A percentile compares a stretch with the other conserved stretches of the same genome.
Conservation (phyloP, 1,284 basidiomycete species). For the Athelia psychrophila region DNA sequence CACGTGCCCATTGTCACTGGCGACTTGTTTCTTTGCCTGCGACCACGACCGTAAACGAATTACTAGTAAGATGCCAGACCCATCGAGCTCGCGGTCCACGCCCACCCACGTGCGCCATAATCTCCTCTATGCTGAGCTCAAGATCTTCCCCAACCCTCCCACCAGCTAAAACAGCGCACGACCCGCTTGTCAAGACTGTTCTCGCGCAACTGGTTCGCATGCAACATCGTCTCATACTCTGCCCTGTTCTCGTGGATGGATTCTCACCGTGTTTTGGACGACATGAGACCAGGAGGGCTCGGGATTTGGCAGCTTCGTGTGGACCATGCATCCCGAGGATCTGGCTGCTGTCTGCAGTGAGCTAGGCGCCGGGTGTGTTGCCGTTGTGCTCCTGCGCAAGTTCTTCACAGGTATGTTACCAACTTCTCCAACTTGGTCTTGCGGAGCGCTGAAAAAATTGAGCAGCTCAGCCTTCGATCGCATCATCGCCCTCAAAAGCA, state of each 20-base stretch:
- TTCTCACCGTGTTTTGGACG: slow-evolving; percentile 34
- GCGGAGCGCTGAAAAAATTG: no score
- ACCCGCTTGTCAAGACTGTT: slow-evolving; percentile 55
- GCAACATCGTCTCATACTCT: slow-evolving; percentile 50
- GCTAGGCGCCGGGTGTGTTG: slow-evolving; percentile 38
- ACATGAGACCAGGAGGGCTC: slow-evolving; percentile 3
- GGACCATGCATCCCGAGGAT: slow-evolving; percentile 20
- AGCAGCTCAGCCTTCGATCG: slow-evolving; percentile 42
- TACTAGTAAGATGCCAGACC: no score
- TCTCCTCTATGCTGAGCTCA: slow-evolving; percentile 33
- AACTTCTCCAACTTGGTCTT: not conserved
- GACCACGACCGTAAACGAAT: not conserved
- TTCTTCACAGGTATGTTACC: slow-evolving; percentile 47
- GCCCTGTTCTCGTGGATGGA: slow-evolving; percentile 45
- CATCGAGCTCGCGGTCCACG: slow-evolving; percentile 10
- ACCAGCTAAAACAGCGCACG: slow-evolving; percentile 47
- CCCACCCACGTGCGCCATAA: slow-evolving; percentile 30
- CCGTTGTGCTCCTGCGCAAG: slow-evolving; percentile 58
- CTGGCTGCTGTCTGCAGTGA: slow-evolving; percentile 25
- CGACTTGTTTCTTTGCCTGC: no score
- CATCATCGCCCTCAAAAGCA: slow-evolving; percentile 50
- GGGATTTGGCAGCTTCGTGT: not conserved
- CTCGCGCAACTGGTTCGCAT: slow-evolving; percentile 54
- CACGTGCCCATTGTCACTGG: no score
- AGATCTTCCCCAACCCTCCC: slow-evolving; percentile 46